Evolutionary conservation across 1,284 basidiomycete species (phyloP).

Genomic region (Ganoderma sinense): DNA sequence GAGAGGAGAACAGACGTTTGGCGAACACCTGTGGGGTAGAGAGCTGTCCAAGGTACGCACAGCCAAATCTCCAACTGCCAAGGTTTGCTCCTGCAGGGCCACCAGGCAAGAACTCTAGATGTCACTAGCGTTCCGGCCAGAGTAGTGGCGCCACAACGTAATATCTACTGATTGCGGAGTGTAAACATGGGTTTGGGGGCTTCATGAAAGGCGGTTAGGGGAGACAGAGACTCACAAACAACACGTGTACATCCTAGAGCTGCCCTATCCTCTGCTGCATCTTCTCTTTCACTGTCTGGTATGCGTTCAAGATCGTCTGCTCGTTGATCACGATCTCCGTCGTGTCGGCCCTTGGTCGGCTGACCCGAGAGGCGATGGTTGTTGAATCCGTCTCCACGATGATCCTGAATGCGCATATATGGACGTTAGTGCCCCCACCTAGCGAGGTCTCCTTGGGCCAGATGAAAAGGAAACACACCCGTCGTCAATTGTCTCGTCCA

Average conservation of each 20-base stretch:
- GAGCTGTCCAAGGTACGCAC: not conserved
- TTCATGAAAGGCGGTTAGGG: not conserved
- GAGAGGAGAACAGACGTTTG: not conserved
- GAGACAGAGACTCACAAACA: conserved; percentile 21
- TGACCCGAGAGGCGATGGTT: conserved; percentile 95
- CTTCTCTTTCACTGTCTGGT: conserved; percentile 89
- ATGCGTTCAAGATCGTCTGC: conserved; percentile 92
- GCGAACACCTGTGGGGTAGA: not conserved
- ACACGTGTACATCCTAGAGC: conserved; percentile 43
- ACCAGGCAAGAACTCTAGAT: not conserved
- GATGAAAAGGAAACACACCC: conserved; percentile 70
- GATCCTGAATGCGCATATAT: conserved; percentile 62
- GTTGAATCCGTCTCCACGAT: conserved; percentile 97
- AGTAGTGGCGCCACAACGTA: not conserved
- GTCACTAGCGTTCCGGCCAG: not conserved
- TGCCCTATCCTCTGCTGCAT: conserved; percentile 71
- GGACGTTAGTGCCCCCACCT: not conserved
- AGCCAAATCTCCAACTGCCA: not conserved
- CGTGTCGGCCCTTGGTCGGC: conserved; percentile 91
- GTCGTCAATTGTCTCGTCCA: conserved; percentile 98
- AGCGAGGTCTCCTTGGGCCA: not conserved
- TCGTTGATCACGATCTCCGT: conserved; percentile 99
- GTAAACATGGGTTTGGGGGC: not conserved
- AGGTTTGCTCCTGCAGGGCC: not conserved
- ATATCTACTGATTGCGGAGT: not conserved